phyloP scores from a whole-genome alignment of 73 alveolate genomes.

The Urostyla sp. region DNA sequence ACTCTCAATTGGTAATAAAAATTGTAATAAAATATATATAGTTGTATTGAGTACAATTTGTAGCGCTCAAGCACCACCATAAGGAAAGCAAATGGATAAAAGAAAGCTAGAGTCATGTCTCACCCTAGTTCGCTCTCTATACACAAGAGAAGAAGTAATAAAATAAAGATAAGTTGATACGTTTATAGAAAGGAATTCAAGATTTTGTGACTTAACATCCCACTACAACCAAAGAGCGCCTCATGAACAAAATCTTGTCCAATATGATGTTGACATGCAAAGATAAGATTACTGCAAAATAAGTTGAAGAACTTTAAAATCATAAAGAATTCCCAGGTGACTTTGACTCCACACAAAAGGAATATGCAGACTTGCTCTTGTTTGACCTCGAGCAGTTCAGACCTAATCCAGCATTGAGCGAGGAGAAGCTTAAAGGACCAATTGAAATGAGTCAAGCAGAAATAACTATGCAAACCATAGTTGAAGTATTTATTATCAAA shows the following conservation, averaged over 20 bases:
- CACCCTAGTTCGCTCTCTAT: slow-evolving; percentile 51
- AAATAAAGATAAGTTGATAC: background rate
- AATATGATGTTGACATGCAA: slow-evolving; percentile 50
- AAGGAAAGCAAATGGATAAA: too few species aligned
- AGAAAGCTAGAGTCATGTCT: slow-evolving; percentile 47
- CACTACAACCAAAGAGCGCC: slow-evolving; percentile 35
- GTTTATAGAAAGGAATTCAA: slow-evolving; percentile 37
- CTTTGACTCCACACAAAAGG: slow-evolving; percentile 18
- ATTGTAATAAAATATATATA: too few species aligned
- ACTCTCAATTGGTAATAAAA: background rate
- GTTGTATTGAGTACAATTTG: too few species aligned
- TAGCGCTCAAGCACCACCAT: too few species aligned
- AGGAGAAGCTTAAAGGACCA: slow-evolving; percentile 49
- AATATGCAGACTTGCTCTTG: slow-evolving; percentile 5
- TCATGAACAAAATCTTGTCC: slow-evolving; percentile 38
- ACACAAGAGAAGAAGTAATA: slow-evolving; percentile 47
- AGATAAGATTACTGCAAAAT: slow-evolving; percentile 35
- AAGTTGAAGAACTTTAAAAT: slow-evolving; percentile 18
- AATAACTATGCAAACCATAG: slow-evolving; percentile 43
- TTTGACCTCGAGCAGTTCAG: slow-evolving; percentile 26
- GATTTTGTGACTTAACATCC: slow-evolving; percentile 53
- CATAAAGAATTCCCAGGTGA: slow-evolving; percentile 25
- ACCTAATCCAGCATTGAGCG: slow-evolving; percentile 1
- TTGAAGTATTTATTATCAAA: slow-evolving; percentile 42
- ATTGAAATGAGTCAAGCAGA: slow-evolving; percentile 29